A percentile compares a stretch with the other conserved stretches of the same genome.
Evolutionary conservation across 164 flowering plant genomes (phyloP).

Genomic region (Macadamia tetraphylla): DNA sequence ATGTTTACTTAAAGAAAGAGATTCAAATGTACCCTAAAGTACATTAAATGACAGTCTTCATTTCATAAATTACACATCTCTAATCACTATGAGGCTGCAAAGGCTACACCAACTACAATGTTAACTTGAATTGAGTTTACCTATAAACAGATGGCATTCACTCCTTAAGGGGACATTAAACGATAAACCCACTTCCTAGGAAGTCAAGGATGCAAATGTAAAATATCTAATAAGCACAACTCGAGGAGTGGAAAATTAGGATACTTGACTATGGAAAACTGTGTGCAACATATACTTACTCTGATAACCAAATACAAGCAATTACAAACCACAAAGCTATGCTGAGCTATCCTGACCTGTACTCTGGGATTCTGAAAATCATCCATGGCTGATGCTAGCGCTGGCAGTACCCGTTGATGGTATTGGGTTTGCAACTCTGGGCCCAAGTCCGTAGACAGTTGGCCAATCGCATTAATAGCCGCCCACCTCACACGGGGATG

Average conservation of each 20-base stretch:
- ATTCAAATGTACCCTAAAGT: neutral
- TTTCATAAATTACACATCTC: neutral
- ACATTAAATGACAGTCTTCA: neutral
- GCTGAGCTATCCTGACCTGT: constrained; percentile 20
- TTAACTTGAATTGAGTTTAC: no score
- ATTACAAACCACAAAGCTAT: neutral
- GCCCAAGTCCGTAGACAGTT: constrained; percentile 34
- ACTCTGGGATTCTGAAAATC: constrained; percentile 29
- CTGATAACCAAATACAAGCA: neutral
- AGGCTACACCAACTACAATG: neutral
- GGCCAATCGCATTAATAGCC: constrained; percentile 36
- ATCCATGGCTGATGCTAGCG: constrained; percentile 26
- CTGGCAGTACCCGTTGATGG: constrained; percentile 27
- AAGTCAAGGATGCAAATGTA: neutral
- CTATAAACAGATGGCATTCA: no score
- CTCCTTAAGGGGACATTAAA: neutral
- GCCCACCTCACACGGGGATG: constrained; percentile 40
- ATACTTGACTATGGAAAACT: neutral
- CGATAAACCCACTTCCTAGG: neutral
- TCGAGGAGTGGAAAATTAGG: neutral
- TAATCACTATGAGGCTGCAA: neutral
- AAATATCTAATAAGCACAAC: no score
- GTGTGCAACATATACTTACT: neutral
- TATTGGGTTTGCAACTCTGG: constrained; percentile 28
- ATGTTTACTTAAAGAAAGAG: neutral